phyloP scores from a whole-genome alignment of 2,329 filamentous ascomycete genomes.

The Dendryphion nanum region DNA sequence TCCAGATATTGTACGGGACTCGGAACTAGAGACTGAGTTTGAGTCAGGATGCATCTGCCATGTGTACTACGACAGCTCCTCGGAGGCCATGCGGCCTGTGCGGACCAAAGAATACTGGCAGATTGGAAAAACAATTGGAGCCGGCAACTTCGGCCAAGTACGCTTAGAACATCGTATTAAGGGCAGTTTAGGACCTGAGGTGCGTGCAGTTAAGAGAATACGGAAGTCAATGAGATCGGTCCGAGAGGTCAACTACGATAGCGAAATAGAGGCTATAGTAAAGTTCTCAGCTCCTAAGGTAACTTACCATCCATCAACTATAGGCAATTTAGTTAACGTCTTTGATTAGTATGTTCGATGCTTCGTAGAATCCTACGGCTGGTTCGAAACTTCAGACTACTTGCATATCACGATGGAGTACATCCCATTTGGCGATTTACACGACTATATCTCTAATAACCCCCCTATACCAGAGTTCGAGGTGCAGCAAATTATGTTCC shows the following conservation, averaged over 20 bases:
- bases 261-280: constrained; percentile 22
- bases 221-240: neutral
- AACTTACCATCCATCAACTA: neutral
- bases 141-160: constrained; percentile 10
- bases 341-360: constrained; percentile 12
- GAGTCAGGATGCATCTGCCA: constrained; percentile 4
- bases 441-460: constrained; percentile 18
- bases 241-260: constrained; percentile 8
- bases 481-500: constrained; percentile 23
- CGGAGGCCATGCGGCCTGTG: neutral
- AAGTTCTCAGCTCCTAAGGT: constrained; percentile 18
- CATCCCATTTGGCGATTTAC: constrained; percentile 34
- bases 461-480: constrained; percentile 22
- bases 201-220: constrained; percentile 18
- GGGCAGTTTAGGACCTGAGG: neutral
- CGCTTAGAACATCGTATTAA: constrained; percentile 6
- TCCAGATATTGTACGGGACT: constrained; percentile 7
- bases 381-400: constrained; percentile 31
- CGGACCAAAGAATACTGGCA: constrained; percentile 10
- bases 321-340: constrained; percentile 1
- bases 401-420: constrained; percentile 44
- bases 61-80: constrained; percentile 1
- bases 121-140: constrained; percentile 4
- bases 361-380: constrained; percentile 36
- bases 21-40: constrained; percentile 4